phyloP scores from a whole-genome alignment of 179 eudicot species.

The Nepenthes alata region DNA sequence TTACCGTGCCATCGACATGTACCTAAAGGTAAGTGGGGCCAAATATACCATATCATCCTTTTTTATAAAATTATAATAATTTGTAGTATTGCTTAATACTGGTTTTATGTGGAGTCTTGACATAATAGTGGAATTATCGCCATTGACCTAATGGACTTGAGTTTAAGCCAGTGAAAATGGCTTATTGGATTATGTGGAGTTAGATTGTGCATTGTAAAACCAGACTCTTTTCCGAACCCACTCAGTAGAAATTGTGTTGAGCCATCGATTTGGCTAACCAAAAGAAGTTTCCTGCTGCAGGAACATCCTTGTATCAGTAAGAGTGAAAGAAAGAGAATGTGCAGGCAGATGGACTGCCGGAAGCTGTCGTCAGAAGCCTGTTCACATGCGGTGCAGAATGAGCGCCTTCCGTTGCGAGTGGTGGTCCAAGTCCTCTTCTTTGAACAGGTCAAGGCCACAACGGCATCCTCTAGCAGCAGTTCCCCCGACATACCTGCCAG shows the following conservation, averaged over 20 bases:
- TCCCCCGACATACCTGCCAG: conserved; percentile 35
- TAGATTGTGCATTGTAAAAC: too few relatives aligned
- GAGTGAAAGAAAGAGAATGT: conserved; percentile 64
- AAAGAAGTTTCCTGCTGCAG: conserved; percentile 17
- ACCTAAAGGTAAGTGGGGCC: conserved; percentile 5
- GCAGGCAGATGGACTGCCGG: conserved; percentile 77
- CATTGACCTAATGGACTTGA: too few relatives aligned
- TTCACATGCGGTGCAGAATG: conserved; percentile 72
- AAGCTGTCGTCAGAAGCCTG: conserved; percentile 76
- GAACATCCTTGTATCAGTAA: conserved; percentile 66
- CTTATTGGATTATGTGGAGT: too few relatives aligned
- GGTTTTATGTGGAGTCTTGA: too few relatives aligned
- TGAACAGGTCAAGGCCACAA: conserved; percentile 50
- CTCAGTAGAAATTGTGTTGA: neutral
- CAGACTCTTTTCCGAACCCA: too few relatives aligned
- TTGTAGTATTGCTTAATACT: too few relatives aligned
- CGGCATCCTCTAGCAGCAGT: conserved; percentile 26
- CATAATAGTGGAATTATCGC: too few relatives aligned
- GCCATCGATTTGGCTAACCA: neutral
- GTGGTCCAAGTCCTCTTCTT: conserved; percentile 84
- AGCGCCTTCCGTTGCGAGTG: conserved; percentile 71
- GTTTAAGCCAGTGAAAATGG: too few relatives aligned
- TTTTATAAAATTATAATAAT: too few relatives aligned
- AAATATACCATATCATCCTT: too few relatives aligned
- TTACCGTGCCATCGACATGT: conserved; percentile 10